These are phyloP conservation scores for Erythrophleum fordii DNA, from an alignment of 306 rosid species.

Conservation along the genomic window DNA sequence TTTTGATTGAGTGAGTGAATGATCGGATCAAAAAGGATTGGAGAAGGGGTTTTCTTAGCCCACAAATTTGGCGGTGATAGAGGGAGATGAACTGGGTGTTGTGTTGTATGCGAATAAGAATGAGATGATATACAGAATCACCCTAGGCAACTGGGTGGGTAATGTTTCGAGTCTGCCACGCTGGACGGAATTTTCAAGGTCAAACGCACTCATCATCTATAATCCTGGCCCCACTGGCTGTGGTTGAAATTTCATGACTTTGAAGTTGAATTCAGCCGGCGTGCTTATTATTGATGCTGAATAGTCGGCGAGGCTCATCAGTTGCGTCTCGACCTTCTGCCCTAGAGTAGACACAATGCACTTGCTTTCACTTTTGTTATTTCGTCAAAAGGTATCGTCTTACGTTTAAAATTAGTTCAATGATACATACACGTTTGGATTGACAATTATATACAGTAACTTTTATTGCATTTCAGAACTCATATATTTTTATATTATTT, in stretches of 20 bases:
- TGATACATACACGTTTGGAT: too few relatives aligned
- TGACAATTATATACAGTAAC: neutral
- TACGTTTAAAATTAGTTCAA: too few relatives aligned
- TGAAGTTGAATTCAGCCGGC: neutral
- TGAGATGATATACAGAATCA: too few relatives aligned
- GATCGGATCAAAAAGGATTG: constrained; percentile 25
- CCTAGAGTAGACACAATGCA: too few relatives aligned
- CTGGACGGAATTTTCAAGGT: constrained; percentile 44
- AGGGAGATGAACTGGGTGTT: constrained; percentile 12
- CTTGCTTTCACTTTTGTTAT: too few relatives aligned
- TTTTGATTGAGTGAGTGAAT: neutral
- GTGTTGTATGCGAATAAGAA: neutral
- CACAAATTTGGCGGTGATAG: constrained; percentile 26
- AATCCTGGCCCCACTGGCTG: neutral
- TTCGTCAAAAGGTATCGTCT: too few relatives aligned
- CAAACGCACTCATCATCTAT: constrained; percentile 47
- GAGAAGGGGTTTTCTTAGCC: neutral
- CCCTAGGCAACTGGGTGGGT: too few relatives aligned
- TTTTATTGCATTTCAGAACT: too few relatives aligned
- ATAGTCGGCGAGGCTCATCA: too few relatives aligned
- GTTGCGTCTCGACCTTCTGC: too few relatives aligned
- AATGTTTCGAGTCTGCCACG: neutral
- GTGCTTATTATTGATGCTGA: too few relatives aligned
- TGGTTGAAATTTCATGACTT: neutral
- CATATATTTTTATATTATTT: too few relatives aligned